phyloP scores from a whole-genome alignment of 495 filamentous ascomycete genomes.

The Neohortaea acidophila region DNA sequence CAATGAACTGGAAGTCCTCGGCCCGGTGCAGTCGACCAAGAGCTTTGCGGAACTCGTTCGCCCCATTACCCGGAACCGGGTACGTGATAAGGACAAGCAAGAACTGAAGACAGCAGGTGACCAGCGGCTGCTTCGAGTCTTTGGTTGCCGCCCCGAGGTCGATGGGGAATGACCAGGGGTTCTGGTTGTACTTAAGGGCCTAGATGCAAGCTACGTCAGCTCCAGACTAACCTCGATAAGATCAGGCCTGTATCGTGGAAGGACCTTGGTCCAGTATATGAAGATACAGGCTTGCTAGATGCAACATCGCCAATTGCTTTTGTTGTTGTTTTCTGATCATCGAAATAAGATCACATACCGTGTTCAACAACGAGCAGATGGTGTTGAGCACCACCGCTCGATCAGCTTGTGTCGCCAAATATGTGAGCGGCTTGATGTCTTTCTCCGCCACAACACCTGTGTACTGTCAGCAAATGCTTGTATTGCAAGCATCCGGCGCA shows the following conservation, averaged over 20 bases:
- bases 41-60: constrained; percentile 83
- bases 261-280: too few relatives aligned
- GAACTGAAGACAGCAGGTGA: constrained; percentile 82
- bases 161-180: constrained; percentile 84
- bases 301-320: too few relatives aligned
- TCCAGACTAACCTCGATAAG: background rate
- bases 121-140: constrained; percentile 79
- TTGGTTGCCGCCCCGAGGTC: constrained; percentile 59
- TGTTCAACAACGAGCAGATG: constrained; percentile 87
- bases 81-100: constrained; percentile 81
- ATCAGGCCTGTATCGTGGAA: too few relatives aligned
- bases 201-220: constrained; percentile 21
- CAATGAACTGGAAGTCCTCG: constrained; percentile 94
- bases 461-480: constrained; percentile 7
- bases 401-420: constrained; percentile 73
- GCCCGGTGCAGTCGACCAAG: constrained; percentile 81
- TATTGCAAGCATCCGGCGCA: background rate
- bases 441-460: constrained; percentile 61
- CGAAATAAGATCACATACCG: constrained; percentile 44
- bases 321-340: background rate
- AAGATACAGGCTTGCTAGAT: too few relatives aligned
- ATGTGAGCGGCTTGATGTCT: constrained; percentile 75
- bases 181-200: constrained; percentile 94
- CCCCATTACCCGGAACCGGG: constrained; percentile 66
- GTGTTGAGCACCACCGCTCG: constrained; percentile 82